These are phyloP conservation scores for Graphium sp. DNA, from an alignment of 2,329 filamentous ascomycete genomes.

Conservation along the genomic window DNA sequence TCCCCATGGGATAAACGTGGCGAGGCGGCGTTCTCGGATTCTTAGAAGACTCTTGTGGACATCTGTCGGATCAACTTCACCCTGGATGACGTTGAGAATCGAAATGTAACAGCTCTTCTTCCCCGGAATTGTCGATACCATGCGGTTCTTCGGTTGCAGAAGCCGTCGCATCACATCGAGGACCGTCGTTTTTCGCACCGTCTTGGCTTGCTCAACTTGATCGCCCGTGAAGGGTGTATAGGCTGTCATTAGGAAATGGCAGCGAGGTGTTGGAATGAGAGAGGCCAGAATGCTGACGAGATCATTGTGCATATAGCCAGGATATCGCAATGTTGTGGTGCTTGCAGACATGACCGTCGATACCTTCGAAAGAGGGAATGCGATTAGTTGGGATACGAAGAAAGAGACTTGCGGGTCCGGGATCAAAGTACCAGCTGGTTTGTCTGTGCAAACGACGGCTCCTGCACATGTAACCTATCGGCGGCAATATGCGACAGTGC, in stretches of 20 bases:
- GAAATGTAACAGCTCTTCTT: constrained; percentile 99
- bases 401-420: background rate
- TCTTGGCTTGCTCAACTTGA: constrained; percentile 92
- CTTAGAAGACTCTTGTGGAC: constrained; percentile 95
- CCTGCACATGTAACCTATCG: constrained; percentile 84
- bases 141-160: constrained; percentile 94
- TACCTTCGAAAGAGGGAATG: constrained; percentile 27
- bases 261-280: constrained; percentile 87
- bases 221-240: constrained; percentile 97
- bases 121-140: constrained; percentile 89
- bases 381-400: background rate
- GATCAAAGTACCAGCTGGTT: constrained; percentile 62
- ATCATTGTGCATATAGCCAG: constrained; percentile 99
- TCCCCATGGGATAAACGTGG: constrained; percentile 96
- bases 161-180: constrained; percentile 93
- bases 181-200: constrained; percentile 93
- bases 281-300: constrained; percentile 93
- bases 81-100: constrained; percentile 97
- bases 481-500: constrained; percentile 87
- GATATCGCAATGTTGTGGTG: constrained; percentile 90
- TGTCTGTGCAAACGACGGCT: constrained; percentile 91
- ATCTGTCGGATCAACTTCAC: constrained; percentile 93
- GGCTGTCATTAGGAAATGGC: constrained; percentile 95
- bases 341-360: constrained; percentile 98
- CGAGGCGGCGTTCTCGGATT: constrained; percentile 83